A percentile compares a stretch with the other conserved stretches of the same genome.
Conservation (phyloP, 78 protist genomes). For the Anaeramoeba ignava region DNA sequence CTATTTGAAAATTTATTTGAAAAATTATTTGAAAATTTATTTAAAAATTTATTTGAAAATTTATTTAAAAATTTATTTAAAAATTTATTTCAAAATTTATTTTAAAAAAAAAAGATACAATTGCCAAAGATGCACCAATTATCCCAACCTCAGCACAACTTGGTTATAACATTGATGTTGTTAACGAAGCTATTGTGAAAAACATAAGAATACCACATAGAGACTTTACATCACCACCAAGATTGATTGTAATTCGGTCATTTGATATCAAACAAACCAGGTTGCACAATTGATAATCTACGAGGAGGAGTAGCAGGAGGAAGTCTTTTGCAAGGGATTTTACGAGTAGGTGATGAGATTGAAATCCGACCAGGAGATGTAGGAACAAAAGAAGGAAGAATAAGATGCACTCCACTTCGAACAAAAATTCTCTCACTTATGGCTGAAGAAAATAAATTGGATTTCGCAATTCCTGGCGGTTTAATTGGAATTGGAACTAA, state of each 20-base stretch:
- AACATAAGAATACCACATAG: slow-evolving; percentile 46
- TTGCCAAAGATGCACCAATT: slow-evolving; percentile 92
- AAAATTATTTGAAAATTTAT: no score
- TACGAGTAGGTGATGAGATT: slow-evolving; percentile 67
- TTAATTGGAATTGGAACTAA: slow-evolving; percentile 98
- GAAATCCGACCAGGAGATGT: slow-evolving; percentile 87
- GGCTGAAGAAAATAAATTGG: slow-evolving; percentile 76
- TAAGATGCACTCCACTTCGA: slow-evolving; percentile 73
- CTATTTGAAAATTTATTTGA: no score
- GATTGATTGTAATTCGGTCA: slow-evolving; percentile 94
- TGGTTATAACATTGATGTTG: slow-evolving; percentile 90
- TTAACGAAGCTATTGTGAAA: slow-evolving; percentile 81
- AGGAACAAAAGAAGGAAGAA: slow-evolving; percentile 38
- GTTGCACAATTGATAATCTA: slow-evolving; percentile 70
- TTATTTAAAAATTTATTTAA: no score
- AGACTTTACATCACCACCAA: slow-evolving; percentile 81
- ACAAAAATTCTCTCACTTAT: slow-evolving; percentile 70
- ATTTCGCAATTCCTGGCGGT: slow-evolving; percentile 99
- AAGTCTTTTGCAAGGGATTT: slow-evolving; percentile 88
- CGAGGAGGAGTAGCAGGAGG: slow-evolving; percentile 99
- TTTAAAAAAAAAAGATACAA: slow-evolving; percentile 47
- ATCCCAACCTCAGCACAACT: slow-evolving; percentile 98
- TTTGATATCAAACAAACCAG: slow-evolving; percentile 99
- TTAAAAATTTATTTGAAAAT: no score
- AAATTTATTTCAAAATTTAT: no score